Percentiles rank a stretch among this genome's conserved stretches.
Conservation (phyloP, 192 early-diverging fungal genomes). For the Coemansia aciculifera region DNA sequence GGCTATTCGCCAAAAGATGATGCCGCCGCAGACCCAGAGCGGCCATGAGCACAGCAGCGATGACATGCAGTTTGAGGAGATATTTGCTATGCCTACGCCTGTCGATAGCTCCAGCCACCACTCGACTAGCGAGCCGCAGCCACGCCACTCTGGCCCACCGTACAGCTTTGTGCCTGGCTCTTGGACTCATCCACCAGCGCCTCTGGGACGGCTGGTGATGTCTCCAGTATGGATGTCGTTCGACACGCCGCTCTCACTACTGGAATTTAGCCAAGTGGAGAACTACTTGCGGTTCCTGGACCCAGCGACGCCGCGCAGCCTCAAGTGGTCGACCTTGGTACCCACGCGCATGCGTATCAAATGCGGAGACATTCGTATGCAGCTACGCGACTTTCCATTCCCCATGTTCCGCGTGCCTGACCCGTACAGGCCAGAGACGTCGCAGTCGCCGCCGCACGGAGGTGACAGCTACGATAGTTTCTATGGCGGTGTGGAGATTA, state of each 20-base stretch:
- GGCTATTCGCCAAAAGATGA: conserved; percentile 49
- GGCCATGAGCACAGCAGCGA: neutral
- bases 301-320: conserved; percentile 42
- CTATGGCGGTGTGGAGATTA: conserved; percentile 46
- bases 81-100: conserved; percentile 32
- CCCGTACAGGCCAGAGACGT: conserved; percentile 33
- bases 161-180: conserved; percentile 42
- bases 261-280: conserved; percentile 50
- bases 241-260: conserved; percentile 45
- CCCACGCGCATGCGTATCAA: conserved; percentile 51
- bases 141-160: conserved; percentile 28
- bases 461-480: conserved; percentile 39
- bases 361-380: conserved; percentile 49
- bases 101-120: neutral
- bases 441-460: neutral
- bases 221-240: conserved; percentile 42
- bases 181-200: conserved; percentile 51
- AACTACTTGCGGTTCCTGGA: conserved; percentile 55
- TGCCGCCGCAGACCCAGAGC: conserved; percentile 16
- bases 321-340: conserved; percentile 51
- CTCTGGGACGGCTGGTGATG: conserved; percentile 46
- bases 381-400: conserved; percentile 57
- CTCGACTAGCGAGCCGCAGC: conserved; percentile 13
- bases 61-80: conserved; percentile 45
- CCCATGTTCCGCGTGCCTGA: conserved; percentile 56